A percentile compares a stretch with the other conserved stretches of the same genome.
These are phyloP conservation scores for Trichopus zeylanicus DNA, from an alignment of 116 monocot species.

Conservation along the genomic window DNA sequence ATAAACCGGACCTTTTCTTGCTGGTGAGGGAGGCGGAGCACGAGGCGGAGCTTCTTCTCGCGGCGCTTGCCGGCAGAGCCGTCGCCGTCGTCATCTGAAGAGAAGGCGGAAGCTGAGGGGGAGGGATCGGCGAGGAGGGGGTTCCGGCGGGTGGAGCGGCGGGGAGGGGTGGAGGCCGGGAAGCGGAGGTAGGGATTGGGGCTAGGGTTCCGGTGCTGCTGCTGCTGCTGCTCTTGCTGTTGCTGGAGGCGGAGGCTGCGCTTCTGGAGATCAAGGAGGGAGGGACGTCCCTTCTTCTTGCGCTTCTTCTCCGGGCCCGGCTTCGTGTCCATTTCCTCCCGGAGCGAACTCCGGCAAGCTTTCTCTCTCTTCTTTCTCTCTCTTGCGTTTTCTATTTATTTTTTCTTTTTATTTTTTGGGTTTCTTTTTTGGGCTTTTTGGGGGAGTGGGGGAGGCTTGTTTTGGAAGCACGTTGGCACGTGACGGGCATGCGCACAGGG, in stretches of 20 bases:
- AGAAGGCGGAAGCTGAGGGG: too few relatives aligned
- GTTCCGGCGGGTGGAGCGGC: constrained; percentile 33
- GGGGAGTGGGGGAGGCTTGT: too few relatives aligned
- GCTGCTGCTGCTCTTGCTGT: constrained; percentile 5
- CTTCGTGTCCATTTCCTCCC: constrained; percentile 12
- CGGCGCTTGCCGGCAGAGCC: constrained; percentile 3
- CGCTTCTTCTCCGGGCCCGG: constrained; percentile 25
- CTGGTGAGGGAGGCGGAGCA: constrained; percentile 24
- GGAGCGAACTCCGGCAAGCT: too few relatives aligned
- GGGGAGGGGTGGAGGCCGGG: constrained; percentile 8
- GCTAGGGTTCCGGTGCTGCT: constrained; percentile 4
- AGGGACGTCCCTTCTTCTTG: constrained; percentile 74
- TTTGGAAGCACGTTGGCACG: too few relatives aligned
- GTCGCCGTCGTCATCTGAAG: background rate
- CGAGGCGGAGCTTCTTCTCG: constrained; percentile 65
- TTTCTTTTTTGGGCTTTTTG: too few relatives aligned
- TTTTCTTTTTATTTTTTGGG: too few relatives aligned
- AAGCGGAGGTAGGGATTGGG: too few relatives aligned
- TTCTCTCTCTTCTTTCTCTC: constrained; percentile 15
- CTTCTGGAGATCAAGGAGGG: constrained; percentile 55
- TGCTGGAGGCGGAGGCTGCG: constrained; percentile 43
- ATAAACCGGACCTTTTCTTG: background rate
- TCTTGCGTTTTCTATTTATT: too few relatives aligned
- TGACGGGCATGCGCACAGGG: too few relatives aligned
- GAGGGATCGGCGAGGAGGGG: constrained; percentile 4